phyloP scores from a whole-genome alignment of 352 stramenopile species.

The Aphanomyces cochlioides region DNA sequence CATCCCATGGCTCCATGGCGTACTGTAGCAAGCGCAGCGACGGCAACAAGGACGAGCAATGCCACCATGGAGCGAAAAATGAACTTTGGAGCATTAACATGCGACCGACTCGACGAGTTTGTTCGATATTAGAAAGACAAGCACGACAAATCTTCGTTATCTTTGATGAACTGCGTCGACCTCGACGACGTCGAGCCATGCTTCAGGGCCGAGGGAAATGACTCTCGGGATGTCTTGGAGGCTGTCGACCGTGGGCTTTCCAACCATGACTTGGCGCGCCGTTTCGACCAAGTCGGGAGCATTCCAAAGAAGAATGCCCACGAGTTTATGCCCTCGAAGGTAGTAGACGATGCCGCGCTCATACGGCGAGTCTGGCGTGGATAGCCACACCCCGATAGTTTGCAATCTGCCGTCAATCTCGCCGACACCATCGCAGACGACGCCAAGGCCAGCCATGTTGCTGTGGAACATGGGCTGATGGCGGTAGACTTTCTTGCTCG shows the following conservation, averaged over 20 bases:
- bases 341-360: slow-evolving; percentile 89
- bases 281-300: slow-evolving; percentile 80
- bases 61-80: too few relatives aligned
- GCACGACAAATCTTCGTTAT: background rate
- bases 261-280: slow-evolving; percentile 77
- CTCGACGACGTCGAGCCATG: slow-evolving; percentile 79
- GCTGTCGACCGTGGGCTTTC: slow-evolving; percentile 66
- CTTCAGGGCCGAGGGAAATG: slow-evolving; percentile 81
- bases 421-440: slow-evolving; percentile 82
- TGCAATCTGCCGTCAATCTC: slow-evolving; percentile 75
- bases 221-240: slow-evolving; percentile 71
- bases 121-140: background rate
- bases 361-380: slow-evolving; percentile 38
- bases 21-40: background rate
- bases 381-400: slow-evolving; percentile 81
- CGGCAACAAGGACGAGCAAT: background rate
- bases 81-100: too few relatives aligned
- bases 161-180: slow-evolving; percentile 30
- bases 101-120: background rate
- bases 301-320: slow-evolving; percentile 89
- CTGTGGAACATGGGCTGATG: slow-evolving; percentile 88
- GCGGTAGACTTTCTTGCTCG: slow-evolving; percentile 78
- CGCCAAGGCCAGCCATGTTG: slow-evolving; percentile 61
- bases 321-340: slow-evolving; percentile 84
- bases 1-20: background rate